Evolutionary conservation across 768 basidiomycete species (phyloP).

Genomic region (Lactifluus hygrophoroides): DNA sequence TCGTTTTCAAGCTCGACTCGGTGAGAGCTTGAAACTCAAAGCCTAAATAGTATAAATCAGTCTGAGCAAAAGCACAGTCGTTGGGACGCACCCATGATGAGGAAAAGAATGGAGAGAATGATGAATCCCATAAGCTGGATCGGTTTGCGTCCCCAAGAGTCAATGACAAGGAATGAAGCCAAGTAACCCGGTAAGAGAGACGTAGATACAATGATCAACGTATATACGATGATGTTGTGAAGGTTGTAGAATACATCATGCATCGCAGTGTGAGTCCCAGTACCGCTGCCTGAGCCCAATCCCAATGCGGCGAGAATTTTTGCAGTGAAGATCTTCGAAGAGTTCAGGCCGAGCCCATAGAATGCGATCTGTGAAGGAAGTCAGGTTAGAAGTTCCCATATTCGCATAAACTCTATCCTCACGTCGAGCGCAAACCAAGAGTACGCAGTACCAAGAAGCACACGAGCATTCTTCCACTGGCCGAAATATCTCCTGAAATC

Average conservation of each 20-base stretch:
- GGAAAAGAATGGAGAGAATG: conserved; percentile 55
- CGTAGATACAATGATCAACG: conserved; percentile 63
- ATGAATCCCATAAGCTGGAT: conserved; percentile 75
- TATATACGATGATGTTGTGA: conserved; percentile 58
- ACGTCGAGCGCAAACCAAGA: conserved; percentile 88
- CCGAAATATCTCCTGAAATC: conserved; percentile 68
- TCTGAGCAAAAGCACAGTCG: neutral
- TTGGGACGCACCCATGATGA: conserved; percentile 51
- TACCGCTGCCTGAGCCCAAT: conserved; percentile 42
- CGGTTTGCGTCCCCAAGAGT: conserved; percentile 72
- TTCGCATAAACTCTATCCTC: conserved; percentile 26
- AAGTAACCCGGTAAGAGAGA: conserved; percentile 82
- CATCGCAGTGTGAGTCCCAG: conserved; percentile 29
- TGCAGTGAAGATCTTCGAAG: conserved; percentile 59
- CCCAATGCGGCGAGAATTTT: conserved; percentile 36
- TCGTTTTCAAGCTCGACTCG: conserved; percentile 22
- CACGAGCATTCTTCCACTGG: conserved; percentile 69
- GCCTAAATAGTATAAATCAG: conserved; percentile 17
- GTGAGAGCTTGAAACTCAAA: conserved; percentile 26
- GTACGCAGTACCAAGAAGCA: conserved; percentile 69
- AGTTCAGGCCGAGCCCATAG: conserved; percentile 85
- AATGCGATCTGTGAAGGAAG: conserved; percentile 55
- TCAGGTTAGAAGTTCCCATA: neutral
- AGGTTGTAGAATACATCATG: conserved; percentile 41
- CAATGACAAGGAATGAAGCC: conserved; percentile 55